Conservation (phyloP, 2,329 filamentous ascomycete species). For the Lanzia echinophila region DNA sequence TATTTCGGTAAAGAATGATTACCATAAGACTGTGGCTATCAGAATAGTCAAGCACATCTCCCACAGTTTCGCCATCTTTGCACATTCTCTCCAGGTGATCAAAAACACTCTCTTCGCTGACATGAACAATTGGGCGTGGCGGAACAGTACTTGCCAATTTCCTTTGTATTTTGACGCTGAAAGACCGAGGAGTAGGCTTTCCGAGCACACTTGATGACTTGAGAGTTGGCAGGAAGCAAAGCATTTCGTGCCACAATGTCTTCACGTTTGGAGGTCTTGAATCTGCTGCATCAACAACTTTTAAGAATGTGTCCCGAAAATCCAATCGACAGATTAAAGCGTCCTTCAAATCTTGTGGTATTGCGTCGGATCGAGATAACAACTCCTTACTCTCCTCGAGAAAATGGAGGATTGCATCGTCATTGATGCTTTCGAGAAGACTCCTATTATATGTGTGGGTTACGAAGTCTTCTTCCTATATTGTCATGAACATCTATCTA, state of each 20-base stretch:
- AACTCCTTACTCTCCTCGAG: conserved; percentile 29
- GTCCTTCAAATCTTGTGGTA: conserved; percentile 33
- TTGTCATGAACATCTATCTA: background rate
- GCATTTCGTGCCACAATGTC: conserved; percentile 35
- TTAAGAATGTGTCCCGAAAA: conserved; percentile 59
- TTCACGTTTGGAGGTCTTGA: conserved; percentile 40
- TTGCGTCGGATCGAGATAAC: conserved; percentile 16
- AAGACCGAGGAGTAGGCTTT: conserved; percentile 65
- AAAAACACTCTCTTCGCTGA: conserved; percentile 66
- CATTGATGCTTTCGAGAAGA: conserved; percentile 59
- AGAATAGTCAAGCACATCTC: conserved; percentile 59
- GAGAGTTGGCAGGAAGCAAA: conserved; percentile 45
- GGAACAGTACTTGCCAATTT: conserved; percentile 89
- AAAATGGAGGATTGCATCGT: conserved; percentile 32
- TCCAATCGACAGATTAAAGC: conserved; percentile 61
- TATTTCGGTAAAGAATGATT: conserved; percentile 26
- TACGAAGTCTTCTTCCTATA: conserved; percentile 74
- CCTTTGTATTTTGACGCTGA: conserved; percentile 86
- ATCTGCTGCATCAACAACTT: conserved; percentile 41
- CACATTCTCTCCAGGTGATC: conserved; percentile 64
- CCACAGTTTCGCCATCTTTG: conserved; percentile 62
- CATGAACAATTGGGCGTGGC: conserved; percentile 78
- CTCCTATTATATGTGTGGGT: conserved; percentile 82
- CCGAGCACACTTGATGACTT: conserved; percentile 55
- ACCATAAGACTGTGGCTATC: conserved; percentile 66